Conservation (phyloP, 768 basidiomycete species). For the Naganishia onofrii region DNA sequence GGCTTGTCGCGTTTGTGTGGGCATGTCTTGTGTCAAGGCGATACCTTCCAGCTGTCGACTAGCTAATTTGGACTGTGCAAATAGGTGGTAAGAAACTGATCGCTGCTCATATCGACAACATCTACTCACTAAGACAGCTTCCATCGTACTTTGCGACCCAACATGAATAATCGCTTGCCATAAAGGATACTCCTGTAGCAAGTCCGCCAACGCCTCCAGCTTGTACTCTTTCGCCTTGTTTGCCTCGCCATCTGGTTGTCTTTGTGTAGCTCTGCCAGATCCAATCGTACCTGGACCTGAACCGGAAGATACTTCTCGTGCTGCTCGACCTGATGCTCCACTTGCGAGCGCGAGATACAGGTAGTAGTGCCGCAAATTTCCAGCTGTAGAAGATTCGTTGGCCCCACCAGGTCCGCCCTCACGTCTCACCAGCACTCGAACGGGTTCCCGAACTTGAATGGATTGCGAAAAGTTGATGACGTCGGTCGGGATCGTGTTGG, state of each 20-base stretch:
- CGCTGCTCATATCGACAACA: slow-evolving; percentile 79
- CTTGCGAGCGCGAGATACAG: slow-evolving; percentile 90
- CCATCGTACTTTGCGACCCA: slow-evolving; percentile 45
- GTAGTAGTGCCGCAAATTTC: slow-evolving; percentile 81
- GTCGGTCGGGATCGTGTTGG: slow-evolving; percentile 86
- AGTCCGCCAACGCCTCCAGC: slow-evolving; percentile 78
- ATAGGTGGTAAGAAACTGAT: background rate
- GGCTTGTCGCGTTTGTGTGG: slow-evolving; percentile 71
- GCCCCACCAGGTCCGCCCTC: slow-evolving; percentile 50
- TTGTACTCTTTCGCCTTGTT: slow-evolving; percentile 50
- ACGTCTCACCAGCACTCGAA: slow-evolving; percentile 92
- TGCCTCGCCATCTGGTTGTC: slow-evolving; percentile 39
- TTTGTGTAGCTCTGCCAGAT: slow-evolving; percentile 63
- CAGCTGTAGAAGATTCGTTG: slow-evolving; percentile 47
- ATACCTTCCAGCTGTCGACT: slow-evolving; percentile 13
- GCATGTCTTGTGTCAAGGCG: slow-evolving; percentile 86
- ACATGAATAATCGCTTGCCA: slow-evolving; percentile 52
- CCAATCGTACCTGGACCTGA: slow-evolving; percentile 74
- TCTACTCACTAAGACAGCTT: slow-evolving; percentile 61
- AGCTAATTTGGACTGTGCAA: background rate
- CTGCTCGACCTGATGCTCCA: slow-evolving; percentile 60
- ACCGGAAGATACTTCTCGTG: slow-evolving; percentile 56
- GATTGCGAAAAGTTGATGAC: slow-evolving; percentile 91
- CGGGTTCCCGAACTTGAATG: slow-evolving; percentile 91
- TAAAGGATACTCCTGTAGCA: slow-evolving; percentile 59